phyloP scores from a whole-genome alignment of 2,329 filamentous ascomycete genomes.

The Phyllosticta capitalensis region DNA sequence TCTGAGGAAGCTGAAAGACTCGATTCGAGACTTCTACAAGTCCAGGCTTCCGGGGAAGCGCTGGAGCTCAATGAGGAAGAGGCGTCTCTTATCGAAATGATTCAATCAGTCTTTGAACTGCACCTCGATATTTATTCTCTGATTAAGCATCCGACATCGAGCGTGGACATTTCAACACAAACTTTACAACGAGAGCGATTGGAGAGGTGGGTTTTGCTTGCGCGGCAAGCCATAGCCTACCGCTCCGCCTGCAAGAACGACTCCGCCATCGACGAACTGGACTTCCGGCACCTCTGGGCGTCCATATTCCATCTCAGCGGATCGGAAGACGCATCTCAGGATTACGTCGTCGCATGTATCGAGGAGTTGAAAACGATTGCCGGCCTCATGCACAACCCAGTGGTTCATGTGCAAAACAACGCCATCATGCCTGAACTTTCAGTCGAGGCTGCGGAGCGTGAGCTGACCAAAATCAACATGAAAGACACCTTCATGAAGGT shows the following conservation, averaged over 20 bases:
- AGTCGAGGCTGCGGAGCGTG: slow-evolving; percentile 70
- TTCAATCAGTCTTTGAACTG: slow-evolving; percentile 55
- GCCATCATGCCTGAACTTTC: slow-evolving; percentile 82
- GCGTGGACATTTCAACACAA: slow-evolving; percentile 43
- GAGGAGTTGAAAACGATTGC: slow-evolving; percentile 52
- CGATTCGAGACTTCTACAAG: slow-evolving; percentile 20
- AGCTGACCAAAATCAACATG: slow-evolving; percentile 85
- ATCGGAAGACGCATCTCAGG: slow-evolving; percentile 44
- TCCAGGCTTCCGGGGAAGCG: slow-evolving; percentile 12
- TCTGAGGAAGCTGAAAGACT: slow-evolving; percentile 23
- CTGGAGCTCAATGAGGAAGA: slow-evolving; percentile 23
- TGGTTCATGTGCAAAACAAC: slow-evolving; percentile 68
- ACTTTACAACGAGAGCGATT: slow-evolving; percentile 49
- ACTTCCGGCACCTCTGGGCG: slow-evolving; percentile 57
- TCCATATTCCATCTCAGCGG: slow-evolving; percentile 53
- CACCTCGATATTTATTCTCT: slow-evolving; percentile 56
- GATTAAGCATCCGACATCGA: slow-evolving; percentile 52
- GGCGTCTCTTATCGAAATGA: slow-evolving; percentile 39
- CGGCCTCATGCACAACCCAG: slow-evolving; percentile 35
- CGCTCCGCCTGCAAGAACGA: slow-evolving; percentile 19
- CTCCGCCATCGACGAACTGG: slow-evolving; percentile 32
- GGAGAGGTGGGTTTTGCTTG: slow-evolving; percentile 49
- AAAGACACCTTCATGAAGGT: slow-evolving; percentile 93
- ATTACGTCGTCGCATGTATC: slow-evolving; percentile 53
- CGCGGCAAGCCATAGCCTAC: slow-evolving; percentile 43